phyloP scores from a whole-genome alignment of 768 basidiomycete species.

The Naganishia vaughanmartiniae region DNA sequence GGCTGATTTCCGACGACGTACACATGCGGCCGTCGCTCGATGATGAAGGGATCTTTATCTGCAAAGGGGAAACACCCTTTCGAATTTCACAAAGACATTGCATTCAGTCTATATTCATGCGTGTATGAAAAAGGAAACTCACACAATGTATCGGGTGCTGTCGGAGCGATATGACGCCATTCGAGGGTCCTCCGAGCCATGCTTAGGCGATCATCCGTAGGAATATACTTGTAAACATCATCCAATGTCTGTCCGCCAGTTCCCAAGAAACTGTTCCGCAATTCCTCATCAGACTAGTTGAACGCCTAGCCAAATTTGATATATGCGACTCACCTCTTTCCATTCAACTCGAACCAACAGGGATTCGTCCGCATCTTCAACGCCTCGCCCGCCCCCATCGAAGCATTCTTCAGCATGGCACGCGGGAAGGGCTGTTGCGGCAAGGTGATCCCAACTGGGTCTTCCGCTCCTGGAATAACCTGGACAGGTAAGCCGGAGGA shows the following conservation, averaged over 20 bases:
- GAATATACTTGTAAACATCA: conserved; percentile 91
- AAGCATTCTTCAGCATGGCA: conserved; percentile 71
- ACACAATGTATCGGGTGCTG: conserved; percentile 93
- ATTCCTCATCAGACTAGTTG: background rate
- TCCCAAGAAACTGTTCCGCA: conserved; percentile 62
- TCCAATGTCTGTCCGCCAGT: conserved; percentile 90
- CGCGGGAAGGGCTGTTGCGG: conserved; percentile 92
- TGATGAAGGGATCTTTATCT: conserved; percentile 80
- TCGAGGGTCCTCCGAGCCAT: conserved; percentile 74
- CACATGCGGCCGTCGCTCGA: conserved; percentile 78
- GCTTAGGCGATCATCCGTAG: conserved; percentile 63
- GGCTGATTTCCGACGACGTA: conserved; percentile 93
- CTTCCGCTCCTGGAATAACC: conserved; percentile 78
- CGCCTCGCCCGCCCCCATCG: conserved; percentile 57
- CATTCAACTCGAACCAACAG: conserved; percentile 68
- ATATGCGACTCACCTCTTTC: conserved; percentile 52
- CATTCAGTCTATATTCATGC: background rate
- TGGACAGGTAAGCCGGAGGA: conserved; percentile 76
- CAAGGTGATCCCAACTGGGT: conserved; percentile 82
- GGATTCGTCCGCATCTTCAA: conserved; percentile 87
- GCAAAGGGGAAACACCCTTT: conserved; percentile 90
- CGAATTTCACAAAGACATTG: background rate
- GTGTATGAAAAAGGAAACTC: conserved; percentile 32
- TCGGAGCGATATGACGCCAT: conserved; percentile 98
- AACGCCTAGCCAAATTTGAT: background rate